Percentiles rank a stretch among this genome's conserved stretches.
phyloP scores from a whole-genome alignment of 2,329 filamentous ascomycete genomes.

The Clonostachys rosea region DNA sequence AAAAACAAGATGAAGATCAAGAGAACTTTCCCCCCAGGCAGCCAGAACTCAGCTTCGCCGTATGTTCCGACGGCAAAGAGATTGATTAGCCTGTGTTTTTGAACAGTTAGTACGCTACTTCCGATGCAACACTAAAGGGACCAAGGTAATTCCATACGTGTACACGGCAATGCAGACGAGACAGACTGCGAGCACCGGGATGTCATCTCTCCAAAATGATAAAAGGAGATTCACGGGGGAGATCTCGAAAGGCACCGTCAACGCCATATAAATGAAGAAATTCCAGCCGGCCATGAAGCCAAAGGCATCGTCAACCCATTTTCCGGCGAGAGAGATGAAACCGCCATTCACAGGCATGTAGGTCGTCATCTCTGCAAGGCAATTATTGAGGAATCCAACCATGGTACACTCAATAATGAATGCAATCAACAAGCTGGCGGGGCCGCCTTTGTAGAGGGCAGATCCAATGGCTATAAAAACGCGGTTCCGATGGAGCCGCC shows the following conservation, averaged over 20 bases:
- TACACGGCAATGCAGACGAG: conserved; percentile 35
- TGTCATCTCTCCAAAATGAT: conserved; percentile 30
- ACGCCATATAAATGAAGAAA: conserved; percentile 40
- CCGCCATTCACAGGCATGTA: conserved; percentile 39
- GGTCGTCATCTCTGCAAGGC: conserved; percentile 39
- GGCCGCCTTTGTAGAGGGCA: conserved; percentile 22
- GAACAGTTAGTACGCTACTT: too few species aligned
- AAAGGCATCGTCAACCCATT: conserved; percentile 41
- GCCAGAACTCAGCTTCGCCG: not conserved
- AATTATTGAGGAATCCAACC: conserved; percentile 19
- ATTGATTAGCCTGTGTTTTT: too few species aligned
- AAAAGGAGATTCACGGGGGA: conserved; percentile 41
- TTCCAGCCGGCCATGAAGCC: conserved; percentile 41
- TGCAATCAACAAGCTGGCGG: conserved; percentile 23
- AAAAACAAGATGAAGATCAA: conserved; percentile 54
- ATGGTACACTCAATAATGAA: conserved; percentile 14
- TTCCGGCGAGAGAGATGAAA: conserved; percentile 38
- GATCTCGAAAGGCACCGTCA: conserved; percentile 43
- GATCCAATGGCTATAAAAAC: conserved; percentile 15
- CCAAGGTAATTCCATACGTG: not conserved
- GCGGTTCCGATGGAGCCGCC: conserved; percentile 45
- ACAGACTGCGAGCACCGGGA: conserved; percentile 34
- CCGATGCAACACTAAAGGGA: too few species aligned
- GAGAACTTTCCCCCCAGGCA: conserved; percentile 39
- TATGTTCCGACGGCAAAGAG: not conserved